A percentile compares a stretch with the other conserved stretches of the same genome.
Conservation (phyloP, 495 filamentous ascomycete species). For the Talaromyces adpressus region DNA sequence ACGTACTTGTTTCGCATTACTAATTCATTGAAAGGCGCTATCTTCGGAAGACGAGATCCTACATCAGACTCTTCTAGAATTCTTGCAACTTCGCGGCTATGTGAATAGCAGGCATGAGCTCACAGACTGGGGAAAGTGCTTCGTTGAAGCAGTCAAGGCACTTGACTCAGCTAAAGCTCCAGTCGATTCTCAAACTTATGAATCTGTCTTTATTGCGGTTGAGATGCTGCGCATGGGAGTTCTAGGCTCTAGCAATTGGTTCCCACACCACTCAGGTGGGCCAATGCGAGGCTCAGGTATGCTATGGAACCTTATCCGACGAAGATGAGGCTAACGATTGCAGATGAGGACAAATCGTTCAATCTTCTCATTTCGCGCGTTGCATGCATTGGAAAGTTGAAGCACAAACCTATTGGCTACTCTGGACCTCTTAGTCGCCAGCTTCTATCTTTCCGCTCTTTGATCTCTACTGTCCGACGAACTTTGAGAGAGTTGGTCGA, state of each 20-base stretch:
- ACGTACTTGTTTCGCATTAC: neutral
- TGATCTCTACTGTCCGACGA: constrained; percentile 70
- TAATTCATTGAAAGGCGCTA: constrained; percentile 18
- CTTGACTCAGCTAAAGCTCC: constrained; percentile 47
- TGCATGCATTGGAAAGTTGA: constrained; percentile 71
- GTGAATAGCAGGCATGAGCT: constrained; percentile 72
- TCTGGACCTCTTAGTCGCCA: constrained; percentile 91
- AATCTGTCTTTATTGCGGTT: constrained; percentile 67
- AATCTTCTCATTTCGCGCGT: constrained; percentile 78
- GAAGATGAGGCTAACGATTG: neutral
- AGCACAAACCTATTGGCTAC: constrained; percentile 81
- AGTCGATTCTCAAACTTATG: constrained; percentile 32
- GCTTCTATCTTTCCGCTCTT: constrained; percentile 76
- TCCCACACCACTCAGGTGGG: constrained; percentile 51
- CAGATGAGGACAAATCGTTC: constrained; percentile 58
- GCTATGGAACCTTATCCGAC: constrained; percentile 13
- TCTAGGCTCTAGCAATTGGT: constrained; percentile 59
- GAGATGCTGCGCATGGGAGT: constrained; percentile 72
- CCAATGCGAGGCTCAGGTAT: constrained; percentile 52
- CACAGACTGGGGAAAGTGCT: constrained; percentile 75
- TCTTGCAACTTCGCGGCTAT: constrained; percentile 83
- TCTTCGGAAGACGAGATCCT: constrained; percentile 63
- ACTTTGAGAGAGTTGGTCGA: constrained; percentile 78
- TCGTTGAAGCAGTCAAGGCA: constrained; percentile 58
- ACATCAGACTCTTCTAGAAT: constrained; percentile 74